Evolutionary conservation across 169 alveolate species (phyloP).

Genomic region (Ichthyophthirius multifiliis): DNA sequence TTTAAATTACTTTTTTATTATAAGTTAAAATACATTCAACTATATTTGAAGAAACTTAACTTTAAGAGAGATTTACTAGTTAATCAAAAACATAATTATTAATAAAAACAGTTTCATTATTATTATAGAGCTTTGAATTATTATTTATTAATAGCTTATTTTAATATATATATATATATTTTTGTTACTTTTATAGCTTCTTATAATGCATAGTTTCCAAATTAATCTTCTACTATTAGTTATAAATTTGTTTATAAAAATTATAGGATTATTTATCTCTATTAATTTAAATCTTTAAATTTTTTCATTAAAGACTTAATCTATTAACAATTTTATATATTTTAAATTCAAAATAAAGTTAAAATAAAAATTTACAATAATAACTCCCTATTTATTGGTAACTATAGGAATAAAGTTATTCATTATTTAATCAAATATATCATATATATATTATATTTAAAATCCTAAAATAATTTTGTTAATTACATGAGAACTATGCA

Average conservation of each 20-base stretch:
- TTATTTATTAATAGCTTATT: neutral
- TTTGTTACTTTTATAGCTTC: neutral
- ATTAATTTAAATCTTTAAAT: neutral
- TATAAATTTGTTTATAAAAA: neutral
- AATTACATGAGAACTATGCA: neutral
- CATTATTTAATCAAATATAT: neutral
- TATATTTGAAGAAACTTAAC: neutral
- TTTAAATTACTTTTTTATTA: neutral
- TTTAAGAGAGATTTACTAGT: neutral
- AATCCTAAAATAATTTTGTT: neutral
- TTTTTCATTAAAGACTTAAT: neutral
- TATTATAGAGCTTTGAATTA: neutral
- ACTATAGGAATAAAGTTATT: neutral
- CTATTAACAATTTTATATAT: neutral
- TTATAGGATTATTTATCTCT: neutral
- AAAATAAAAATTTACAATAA: neutral
- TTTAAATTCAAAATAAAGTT: neutral
- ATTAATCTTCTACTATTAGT: neutral
- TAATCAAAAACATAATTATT: neutral
- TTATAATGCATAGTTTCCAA: neutral
- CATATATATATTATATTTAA: neutral
- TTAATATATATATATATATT: neutral
- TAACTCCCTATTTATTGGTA: neutral
- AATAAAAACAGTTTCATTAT: neutral
- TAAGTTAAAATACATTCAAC: neutral